A percentile compares a stretch with the other conserved stretches of the same genome.
These are phyloP conservation scores for Eimeria acervulina DNA, from an alignment of 169 alveolate genomes.

Conservation along the genomic window DNA sequence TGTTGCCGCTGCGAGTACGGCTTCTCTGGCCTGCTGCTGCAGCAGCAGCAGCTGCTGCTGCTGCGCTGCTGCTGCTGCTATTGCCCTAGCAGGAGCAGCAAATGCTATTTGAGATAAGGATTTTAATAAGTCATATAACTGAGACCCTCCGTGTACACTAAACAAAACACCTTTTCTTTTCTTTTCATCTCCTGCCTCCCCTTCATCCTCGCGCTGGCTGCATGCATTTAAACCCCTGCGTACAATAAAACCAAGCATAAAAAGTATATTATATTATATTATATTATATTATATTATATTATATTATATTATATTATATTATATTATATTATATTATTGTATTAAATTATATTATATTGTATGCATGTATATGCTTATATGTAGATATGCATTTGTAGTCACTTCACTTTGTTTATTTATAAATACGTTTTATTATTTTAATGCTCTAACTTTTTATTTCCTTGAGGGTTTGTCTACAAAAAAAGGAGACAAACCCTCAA, in stretches of 20 bases:
- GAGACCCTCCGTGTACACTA: neutral
- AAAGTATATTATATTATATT: neutral
- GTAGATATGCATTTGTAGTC: no score
- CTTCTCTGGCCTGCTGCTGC: conserved; percentile 11
- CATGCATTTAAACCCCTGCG: conserved; percentile 27
- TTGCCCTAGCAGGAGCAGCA: neutral
- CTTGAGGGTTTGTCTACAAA: no score
- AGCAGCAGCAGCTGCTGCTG: neutral
- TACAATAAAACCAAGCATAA: neutral
- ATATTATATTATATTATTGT: neutral
- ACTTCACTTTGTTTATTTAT: no score
- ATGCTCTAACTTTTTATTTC: no score
- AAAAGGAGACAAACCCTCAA: no score
- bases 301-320: neutral
- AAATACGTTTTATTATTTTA: no score
- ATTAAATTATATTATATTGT: neutral
- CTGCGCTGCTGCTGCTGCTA: neutral
- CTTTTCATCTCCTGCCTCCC: neutral
- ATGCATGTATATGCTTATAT: no score
- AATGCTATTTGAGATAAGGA: neutral
- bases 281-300: neutral
- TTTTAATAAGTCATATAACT: neutral
- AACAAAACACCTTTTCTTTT: neutral
- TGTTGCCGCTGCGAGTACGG: neutral
- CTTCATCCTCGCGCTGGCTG: conserved; percentile 27